Percentiles rank a stretch among this genome's conserved stretches.
Evolutionary conservation across 116 monocot genomes (phyloP).

Genomic region (Trichopus zeylanicus): DNA sequence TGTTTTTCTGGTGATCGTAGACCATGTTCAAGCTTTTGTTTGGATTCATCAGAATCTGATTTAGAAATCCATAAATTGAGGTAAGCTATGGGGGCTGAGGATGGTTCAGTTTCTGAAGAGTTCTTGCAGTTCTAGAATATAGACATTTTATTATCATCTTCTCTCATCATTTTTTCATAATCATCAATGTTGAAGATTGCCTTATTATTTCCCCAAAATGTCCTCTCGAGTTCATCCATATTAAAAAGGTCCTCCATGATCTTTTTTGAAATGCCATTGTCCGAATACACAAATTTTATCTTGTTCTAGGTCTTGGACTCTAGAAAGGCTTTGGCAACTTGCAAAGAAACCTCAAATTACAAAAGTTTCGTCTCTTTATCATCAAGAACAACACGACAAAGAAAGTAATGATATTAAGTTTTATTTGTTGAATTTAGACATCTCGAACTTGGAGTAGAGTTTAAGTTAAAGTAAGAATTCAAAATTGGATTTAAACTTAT

Average conservation of each 20-base stretch:
- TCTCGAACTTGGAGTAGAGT: too few relatives aligned
- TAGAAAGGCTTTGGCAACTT: slow-evolving; percentile 75
- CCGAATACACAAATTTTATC: slow-evolving; percentile 75
- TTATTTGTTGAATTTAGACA: too few relatives aligned
- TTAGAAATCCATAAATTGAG: slow-evolving; percentile 10
- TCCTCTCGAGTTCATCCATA: slow-evolving; percentile 55
- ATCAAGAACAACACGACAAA: too few relatives aligned
- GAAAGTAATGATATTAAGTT: too few relatives aligned
- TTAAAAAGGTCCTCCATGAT: slow-evolving; percentile 65
- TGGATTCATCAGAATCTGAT: slow-evolving; percentile 11
- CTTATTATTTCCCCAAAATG: slow-evolving; percentile 54
- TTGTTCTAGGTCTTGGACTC: slow-evolving; percentile 70
- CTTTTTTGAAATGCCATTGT: slow-evolving; percentile 40
- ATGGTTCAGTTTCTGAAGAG: slow-evolving; percentile 2
- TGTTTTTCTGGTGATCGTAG: neutral
- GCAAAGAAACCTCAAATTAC: slow-evolving; percentile 18
- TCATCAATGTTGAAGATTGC: slow-evolving; percentile 39
- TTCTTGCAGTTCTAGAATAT: slow-evolving; percentile 30
- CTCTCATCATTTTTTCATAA: slow-evolving; percentile 64
- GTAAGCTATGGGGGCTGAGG: neutral
- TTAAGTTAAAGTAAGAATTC: too few relatives aligned
- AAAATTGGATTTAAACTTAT: too few relatives aligned
- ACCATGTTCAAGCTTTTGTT: slow-evolving; percentile 1
- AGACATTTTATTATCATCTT: slow-evolving; percentile 60
- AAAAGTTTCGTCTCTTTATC: too few relatives aligned